A percentile compares a stretch with the other conserved stretches of the same genome.
Evolutionary conservation across 257 asterid species (phyloP).

Genomic region (Solanum chiquidenum): DNA sequence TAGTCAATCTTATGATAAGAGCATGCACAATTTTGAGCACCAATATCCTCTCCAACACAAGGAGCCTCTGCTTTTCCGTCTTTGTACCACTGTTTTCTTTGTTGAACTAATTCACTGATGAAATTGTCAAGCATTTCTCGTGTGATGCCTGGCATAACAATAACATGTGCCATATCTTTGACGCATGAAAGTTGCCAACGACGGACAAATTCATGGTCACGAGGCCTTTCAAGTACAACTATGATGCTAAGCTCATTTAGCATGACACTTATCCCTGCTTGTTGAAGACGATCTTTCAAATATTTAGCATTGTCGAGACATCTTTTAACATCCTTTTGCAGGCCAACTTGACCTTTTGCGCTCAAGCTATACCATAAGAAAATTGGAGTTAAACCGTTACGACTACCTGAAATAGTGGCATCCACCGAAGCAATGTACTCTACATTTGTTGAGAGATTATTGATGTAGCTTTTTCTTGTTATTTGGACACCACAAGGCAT

Average conservation of each 20-base stretch:
- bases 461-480: conserved; percentile 7
- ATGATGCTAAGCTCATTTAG: conserved; percentile 6
- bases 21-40: not conserved
- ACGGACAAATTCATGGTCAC: not conserved
- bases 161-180: conserved; percentile 12
- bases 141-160: conserved; percentile 9
- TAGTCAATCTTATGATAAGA: not conserved
- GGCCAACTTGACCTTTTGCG: conserved; percentile 3
- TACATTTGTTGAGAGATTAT: conserved; percentile 1
- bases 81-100: not conserved
- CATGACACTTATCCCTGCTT: conserved; percentile 8
- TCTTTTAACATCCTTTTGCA: not conserved
- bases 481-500: conserved; percentile 21
- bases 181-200: conserved; percentile 16
- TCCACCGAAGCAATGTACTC: conserved; percentile 11
- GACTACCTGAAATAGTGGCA: conserved; percentile 17
- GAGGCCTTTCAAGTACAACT: conserved; percentile 11
- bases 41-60: conserved; percentile 1
- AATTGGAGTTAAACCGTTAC: conserved; percentile 9
- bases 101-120: not conserved
- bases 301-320: conserved; percentile 4
- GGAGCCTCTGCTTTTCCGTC: not conserved
- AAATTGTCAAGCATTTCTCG: conserved; percentile 2
- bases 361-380: conserved; percentile 15
- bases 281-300: conserved; percentile 5